Percentiles rank a stretch among this genome's conserved stretches.
phyloP scores from a whole-genome alignment of 164 flowering plant genomes.

The Stephania japonica region DNA sequence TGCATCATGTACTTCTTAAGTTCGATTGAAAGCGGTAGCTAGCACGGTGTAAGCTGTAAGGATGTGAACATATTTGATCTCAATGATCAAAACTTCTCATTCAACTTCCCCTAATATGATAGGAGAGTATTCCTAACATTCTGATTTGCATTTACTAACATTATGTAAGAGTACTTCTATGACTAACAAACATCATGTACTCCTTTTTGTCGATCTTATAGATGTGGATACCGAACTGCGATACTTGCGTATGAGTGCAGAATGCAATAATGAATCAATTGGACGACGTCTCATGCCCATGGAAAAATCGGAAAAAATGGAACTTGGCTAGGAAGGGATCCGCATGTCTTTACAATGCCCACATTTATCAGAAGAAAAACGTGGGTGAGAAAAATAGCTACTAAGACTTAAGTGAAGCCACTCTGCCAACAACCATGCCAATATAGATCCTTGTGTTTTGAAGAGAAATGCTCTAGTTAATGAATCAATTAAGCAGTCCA shows the following conservation, averaged over 20 bases:
- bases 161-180: neutral
- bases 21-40: too few relatives aligned
- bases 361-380: neutral
- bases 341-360: neutral
- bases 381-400: neutral
- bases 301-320: neutral
- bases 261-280: neutral
- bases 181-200: neutral
- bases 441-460: too few relatives aligned
- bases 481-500: too few relatives aligned
- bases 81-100: neutral
- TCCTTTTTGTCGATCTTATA: neutral
- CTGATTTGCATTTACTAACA: neutral
- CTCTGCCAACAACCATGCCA: too few relatives aligned
- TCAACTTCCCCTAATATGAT: neutral
- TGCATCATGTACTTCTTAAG: neutral
- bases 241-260: constrained; percentile 4
- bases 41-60: neutral
- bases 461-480: too few relatives aligned
- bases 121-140: neutral
- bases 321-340: neutral
- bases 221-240: neutral
- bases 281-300: too few relatives aligned
- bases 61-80: neutral
- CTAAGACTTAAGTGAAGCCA: too few relatives aligned